Conservation (phyloP, 768 basidiomycete species). For the Suillus decipiens region DNA sequence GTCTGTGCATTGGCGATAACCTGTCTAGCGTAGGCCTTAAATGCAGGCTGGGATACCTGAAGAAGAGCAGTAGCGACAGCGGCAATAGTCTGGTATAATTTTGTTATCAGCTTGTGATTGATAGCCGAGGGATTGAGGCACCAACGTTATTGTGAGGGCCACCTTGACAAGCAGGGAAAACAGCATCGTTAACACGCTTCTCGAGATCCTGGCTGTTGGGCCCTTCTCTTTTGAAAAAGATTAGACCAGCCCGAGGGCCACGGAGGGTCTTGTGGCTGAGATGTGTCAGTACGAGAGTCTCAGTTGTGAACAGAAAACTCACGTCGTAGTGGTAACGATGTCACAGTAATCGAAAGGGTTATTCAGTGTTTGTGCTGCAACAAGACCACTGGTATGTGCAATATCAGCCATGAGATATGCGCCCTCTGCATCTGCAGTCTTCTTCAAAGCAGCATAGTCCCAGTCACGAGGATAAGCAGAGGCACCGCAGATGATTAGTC, state of each 20-base stretch:
- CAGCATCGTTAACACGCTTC: constrained; percentile 96
- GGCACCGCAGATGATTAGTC: constrained; percentile 94
- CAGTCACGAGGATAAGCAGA: constrained; percentile 99
- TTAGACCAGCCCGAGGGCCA: constrained; percentile 94
- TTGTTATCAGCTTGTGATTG: constrained; percentile 3
- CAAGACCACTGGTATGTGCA: constrained; percentile 94
- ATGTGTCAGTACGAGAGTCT: constrained; percentile 7
- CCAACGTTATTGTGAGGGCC: constrained; percentile 97
- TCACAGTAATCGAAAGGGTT: constrained; percentile 96
- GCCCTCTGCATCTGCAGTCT: constrained; percentile 82
- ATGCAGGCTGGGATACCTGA: constrained; percentile 88
- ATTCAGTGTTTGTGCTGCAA: constrained; percentile 88
- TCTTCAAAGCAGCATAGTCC: constrained; percentile 86
- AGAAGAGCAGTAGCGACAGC: constrained; percentile 90
- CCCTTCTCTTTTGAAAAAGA: constrained; percentile 97
- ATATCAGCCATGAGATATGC: constrained; percentile 96
- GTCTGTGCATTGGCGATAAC: constrained; percentile 87
- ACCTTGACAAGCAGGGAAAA: constrained; percentile 99
- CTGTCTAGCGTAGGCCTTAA: constrained; percentile 91
- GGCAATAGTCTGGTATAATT: constrained; percentile 77
- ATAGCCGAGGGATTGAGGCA: constrained; percentile 13
- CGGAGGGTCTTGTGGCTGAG: constrained; percentile 95
- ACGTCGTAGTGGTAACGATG: constrained; percentile 97
- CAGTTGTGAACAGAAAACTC: constrained; percentile 29
- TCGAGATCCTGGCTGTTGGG: constrained; percentile 83